Evolutionary conservation across 1,284 basidiomycete species (phyloP), one percentile per base, ranked within the genome.

Genomic region (Boletus hoseneyae): DNA sequence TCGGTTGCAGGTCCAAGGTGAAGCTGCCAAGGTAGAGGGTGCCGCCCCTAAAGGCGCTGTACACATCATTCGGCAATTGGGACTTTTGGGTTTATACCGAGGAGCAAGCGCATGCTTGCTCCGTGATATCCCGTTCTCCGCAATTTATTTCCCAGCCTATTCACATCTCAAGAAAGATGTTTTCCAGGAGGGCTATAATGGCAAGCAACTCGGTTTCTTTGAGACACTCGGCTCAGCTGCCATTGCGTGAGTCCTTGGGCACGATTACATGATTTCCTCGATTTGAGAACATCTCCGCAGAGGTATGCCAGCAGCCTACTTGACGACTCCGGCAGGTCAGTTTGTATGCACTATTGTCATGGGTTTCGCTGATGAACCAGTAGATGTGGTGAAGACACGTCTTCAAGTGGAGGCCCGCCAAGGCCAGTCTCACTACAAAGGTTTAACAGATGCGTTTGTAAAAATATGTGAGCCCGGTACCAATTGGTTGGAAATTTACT

Each of bases 331-430:
- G 27, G 88, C 87, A 60, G 88, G 88, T 89, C 58, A 61, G 73
- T 54, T 45, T 42, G 33, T 45, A 66, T 59, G 38, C 13, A 3
- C 36, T 36, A 30, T 40, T 19, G 21, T 29, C 32, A 15, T 23
- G 34, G 25, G 41, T 36, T 25, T 25, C 30, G 36, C 50, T 66
- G 42, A 68, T 15, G 15, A 52, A 46, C 29, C 2, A 60, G 29
- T 70, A 84, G 96, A 99, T 70, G 97, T 99, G 52, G 92, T 98
- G 69, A 99, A 99, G 80, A 99, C 96, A n/a, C 85, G 96, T 50
- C 75, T 99, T 56, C 97, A 99, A 69, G 87, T 93, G n/a, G 97
- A 99, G 70, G 89, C 93, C 32, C 81, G 88, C 55, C 88, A 90
- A 60, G 97, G 96, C 15, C 85, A 99, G 70, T 91, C 93, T 5